Percentiles rank a stretch among this genome's conserved stretches.
Conservation (phyloP, 495 filamentous ascomycete genomes). For the Xylaria scruposa region DNA sequence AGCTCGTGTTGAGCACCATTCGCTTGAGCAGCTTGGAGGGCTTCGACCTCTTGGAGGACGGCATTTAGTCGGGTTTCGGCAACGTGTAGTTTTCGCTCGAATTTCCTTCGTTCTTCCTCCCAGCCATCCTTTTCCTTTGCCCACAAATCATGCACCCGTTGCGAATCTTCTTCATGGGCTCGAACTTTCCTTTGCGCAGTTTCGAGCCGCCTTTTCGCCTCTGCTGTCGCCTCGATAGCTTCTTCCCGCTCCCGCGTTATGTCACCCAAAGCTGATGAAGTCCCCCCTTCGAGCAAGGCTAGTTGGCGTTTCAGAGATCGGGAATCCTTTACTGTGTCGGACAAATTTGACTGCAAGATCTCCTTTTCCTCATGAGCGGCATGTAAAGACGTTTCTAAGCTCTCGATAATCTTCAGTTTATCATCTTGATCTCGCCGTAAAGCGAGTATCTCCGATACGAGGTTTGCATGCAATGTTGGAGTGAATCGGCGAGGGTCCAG, state of each 20-base stretch:
- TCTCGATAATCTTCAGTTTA: conserved; percentile 82
- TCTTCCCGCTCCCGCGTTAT: conserved; percentile 87
- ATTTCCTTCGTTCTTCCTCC: conserved; percentile 78
- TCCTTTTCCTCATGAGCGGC: conserved; percentile 76
- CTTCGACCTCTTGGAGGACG: conserved; percentile 82
- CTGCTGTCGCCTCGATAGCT: conserved; percentile 73
- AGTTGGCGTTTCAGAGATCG: conserved; percentile 85
- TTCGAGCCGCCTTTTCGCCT: conserved; percentile 82
- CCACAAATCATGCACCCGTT: conserved; percentile 77
- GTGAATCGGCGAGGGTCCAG: conserved; percentile 92
- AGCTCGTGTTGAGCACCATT: conserved; percentile 44
- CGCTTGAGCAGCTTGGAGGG: conserved; percentile 67
- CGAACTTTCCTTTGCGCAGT: conserved; percentile 76
- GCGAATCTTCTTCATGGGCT: conserved; percentile 81
- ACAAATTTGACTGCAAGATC: conserved; percentile 63
- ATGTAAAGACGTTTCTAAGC: conserved; percentile 77
- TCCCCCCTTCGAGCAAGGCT: conserved; percentile 83
- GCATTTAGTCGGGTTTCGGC: conserved; percentile 84
- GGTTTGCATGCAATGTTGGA: conserved; percentile 90
- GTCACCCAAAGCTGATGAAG: conserved; percentile 80
- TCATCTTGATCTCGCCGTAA: conserved; percentile 87
- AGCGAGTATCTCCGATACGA: conserved; percentile 91
- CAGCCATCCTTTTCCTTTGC: conserved; percentile 81
- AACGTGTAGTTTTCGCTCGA: conserved; percentile 85
- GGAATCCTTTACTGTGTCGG: conserved; percentile 71